phyloP scores from a whole-genome alignment of 805 yeast genomes.

The Barnettozyma californica region DNA sequence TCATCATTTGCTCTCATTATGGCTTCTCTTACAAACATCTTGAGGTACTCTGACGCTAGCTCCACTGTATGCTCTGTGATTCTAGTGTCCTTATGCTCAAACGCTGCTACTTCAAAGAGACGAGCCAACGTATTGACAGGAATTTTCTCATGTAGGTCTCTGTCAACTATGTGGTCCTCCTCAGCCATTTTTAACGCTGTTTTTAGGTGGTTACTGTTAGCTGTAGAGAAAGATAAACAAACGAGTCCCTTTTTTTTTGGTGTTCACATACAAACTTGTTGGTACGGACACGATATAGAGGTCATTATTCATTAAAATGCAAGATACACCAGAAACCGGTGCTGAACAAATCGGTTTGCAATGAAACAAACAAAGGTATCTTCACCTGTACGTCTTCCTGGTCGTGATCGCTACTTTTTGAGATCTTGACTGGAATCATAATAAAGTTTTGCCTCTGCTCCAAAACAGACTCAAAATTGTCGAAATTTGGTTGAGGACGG shows the following conservation, averaged over 20 bases:
- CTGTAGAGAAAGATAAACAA: not conserved
- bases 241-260: not conserved
- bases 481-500: constrained; percentile 13
- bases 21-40: constrained; percentile 55
- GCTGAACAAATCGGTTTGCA: constrained; percentile 11
- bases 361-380: constrained; percentile 22
- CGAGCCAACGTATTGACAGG: constrained; percentile 40
- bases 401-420: not conserved
- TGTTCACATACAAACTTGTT: not conserved
- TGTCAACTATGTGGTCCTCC: not conserved
- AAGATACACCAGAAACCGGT: constrained; percentile 22
- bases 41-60: constrained; percentile 47
- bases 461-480: constrained; percentile 9
- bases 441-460: constrained; percentile 27
- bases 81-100: constrained; percentile 39
- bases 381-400: constrained; percentile 1
- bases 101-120: constrained; percentile 46
- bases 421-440: constrained; percentile 24
- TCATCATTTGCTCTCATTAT: constrained; percentile 52
- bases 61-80: constrained; percentile 45
- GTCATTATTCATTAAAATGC: constrained; percentile 4
- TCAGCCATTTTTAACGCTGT: not conserved
- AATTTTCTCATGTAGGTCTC: constrained; percentile 8
- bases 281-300: not conserved
- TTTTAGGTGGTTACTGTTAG: not conserved